Base-by-base conservation (phyloP, 208 protist species). In the Acanthamoeba culbertsoni region DNA sequence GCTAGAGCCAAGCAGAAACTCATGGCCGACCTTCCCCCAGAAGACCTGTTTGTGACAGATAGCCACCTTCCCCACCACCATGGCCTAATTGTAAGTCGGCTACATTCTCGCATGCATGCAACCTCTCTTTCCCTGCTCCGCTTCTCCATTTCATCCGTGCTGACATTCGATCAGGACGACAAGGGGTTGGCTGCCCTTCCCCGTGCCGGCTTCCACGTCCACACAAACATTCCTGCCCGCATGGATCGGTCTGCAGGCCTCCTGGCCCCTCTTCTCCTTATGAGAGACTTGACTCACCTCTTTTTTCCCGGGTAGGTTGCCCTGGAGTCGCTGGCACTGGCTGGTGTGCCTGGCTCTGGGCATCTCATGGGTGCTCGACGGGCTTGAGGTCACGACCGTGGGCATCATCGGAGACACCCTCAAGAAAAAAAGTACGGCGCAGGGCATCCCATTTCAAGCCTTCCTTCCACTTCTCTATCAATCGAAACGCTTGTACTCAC, bases 311-410 rank as follows among this genome's bases (percentile, higher is more conserved):
- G 26, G 20, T 10, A 16, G 79, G 23, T 23, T 89, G 55, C 79
- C 79, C 48, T 89, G 79, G 79, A 31, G 51, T 28, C 46, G 51
- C 7, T 89, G 79, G 79, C 79, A 89, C n/a, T 89, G 79, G 79
- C 79, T 89, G 10, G 79, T 89, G 46, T 89, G 79, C 23, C 14
- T 89, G 37, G 79, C 79, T 10, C 79, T 89, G 51, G 79, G 79
- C 79, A 65, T 89, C n/a, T 89, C 79, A 26, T 89, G 79, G 79
- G 55, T 89, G 33, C 55, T 89, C 5, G 79, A 89, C 79, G 79
- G 79, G 7, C 46, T 89, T 26, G 51, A 89, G 37, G 79, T 89
- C 79, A 89, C 79, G 14, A 68, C 79, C 23, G 46, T 89, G 33
- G 79, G 79, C 26, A 89, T 89, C 51, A 89, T 89, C 40, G 79